These are phyloP conservation scores for Kwoniella europaea DNA, from an alignment of 768 basidiomycete species.

Conservation along the genomic window DNA sequence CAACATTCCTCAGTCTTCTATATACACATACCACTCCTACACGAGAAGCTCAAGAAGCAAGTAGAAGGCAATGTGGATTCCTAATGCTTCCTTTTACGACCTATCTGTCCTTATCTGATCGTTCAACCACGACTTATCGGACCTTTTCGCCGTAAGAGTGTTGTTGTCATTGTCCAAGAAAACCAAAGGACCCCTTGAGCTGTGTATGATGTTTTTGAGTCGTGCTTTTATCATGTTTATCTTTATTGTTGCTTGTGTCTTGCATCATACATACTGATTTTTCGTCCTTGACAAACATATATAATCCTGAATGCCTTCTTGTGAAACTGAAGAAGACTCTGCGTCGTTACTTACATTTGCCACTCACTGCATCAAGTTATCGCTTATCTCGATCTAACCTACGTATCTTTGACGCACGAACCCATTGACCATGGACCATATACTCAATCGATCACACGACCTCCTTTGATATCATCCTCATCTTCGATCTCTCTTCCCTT, in stretches of 20 bases:
- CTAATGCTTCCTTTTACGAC: neutral
- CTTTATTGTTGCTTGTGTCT: neutral
- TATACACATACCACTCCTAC: too few relatives aligned
- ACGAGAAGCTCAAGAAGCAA: neutral
- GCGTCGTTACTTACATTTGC: neutral
- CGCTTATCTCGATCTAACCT: neutral
- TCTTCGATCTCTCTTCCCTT: neutral
- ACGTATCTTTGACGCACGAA: neutral
- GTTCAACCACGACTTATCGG: neutral
- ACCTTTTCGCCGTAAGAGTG: neutral
- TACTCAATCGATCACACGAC: slow-evolving; percentile 3
- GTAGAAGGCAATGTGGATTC: neutral
- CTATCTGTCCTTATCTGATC: too few relatives aligned
- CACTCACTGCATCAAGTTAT: neutral
- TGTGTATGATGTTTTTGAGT: too few relatives aligned
- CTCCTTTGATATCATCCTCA: slow-evolving; percentile 2
- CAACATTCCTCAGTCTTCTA: too few relatives aligned
- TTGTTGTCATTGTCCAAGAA: too few relatives aligned
- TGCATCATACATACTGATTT: neutral
- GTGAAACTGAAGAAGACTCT: neutral
- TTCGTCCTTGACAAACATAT: neutral
- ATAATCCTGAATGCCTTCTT: neutral
- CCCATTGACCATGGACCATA: neutral
- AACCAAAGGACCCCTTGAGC: too few relatives aligned
- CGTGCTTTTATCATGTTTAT: neutral